These are phyloP conservation scores for Candida nanaspora DNA, from an alignment of 805 yeast species.

Conservation along the genomic window DNA sequence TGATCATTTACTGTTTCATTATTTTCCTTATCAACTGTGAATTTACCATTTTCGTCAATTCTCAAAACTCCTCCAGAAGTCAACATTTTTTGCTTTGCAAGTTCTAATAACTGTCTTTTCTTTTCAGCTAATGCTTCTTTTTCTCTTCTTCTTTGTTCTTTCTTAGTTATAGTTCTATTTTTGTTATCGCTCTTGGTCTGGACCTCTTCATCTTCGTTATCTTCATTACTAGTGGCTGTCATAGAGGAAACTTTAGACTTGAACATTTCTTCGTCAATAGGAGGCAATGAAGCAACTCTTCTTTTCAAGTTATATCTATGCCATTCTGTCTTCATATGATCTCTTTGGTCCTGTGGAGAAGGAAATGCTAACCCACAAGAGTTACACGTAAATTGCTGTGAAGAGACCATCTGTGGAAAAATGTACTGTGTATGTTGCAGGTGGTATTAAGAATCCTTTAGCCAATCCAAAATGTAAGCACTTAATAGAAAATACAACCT, in stretches of 20 bases:
- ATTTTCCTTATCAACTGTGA: slow-evolving; percentile 9
- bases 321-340: slow-evolving; percentile 98
- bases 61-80: slow-evolving; percentile 20
- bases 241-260: slow-evolving; percentile 19
- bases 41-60: slow-evolving; percentile 20
- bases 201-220: slow-evolving; percentile 4
- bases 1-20: no score
- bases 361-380: slow-evolving; percentile 81
- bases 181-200: slow-evolving; percentile 4
- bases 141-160: slow-evolving; percentile 42
- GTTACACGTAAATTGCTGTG: slow-evolving; percentile 56
- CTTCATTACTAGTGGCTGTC: slow-evolving; percentile 17
- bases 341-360: slow-evolving; percentile 77
- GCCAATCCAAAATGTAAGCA: no score
- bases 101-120: slow-evolving; percentile 39
- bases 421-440: no score
- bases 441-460: no score
- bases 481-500: not conserved
- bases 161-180: slow-evolving; percentile 32
- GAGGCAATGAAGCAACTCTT: slow-evolving; percentile 77
- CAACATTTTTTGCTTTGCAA: slow-evolving; percentile 36
- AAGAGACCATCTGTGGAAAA: not conserved
- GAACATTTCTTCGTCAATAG: slow-evolving; percentile 36
- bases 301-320: slow-evolving; percentile 93
- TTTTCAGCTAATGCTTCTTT: slow-evolving; percentile 43